Conservation (phyloP, 2,329 filamentous ascomycete species). For the Aspergillus pseudoglaucus region DNA sequence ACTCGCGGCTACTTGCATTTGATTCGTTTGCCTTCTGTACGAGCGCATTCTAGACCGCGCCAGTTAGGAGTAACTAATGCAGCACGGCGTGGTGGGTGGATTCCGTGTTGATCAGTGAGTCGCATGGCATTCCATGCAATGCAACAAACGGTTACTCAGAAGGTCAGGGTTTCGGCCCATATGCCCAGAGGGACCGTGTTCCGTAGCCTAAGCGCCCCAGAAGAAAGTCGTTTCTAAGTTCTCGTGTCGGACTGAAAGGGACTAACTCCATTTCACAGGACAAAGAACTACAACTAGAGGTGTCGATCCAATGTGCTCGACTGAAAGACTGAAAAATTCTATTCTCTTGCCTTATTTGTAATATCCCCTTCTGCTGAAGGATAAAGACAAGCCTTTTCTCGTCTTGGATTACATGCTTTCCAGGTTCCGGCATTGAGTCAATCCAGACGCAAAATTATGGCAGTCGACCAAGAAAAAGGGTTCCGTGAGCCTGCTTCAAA, state of each 20-base stretch:
- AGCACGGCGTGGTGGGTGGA: not conserved
- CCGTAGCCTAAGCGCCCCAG: not conserved
- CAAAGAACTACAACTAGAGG: too few relatives aligned
- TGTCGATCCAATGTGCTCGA: too few relatives aligned
- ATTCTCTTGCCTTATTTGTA: too few relatives aligned
- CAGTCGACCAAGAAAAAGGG: not conserved
- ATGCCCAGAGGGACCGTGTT: not conserved
- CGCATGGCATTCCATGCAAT: not conserved
- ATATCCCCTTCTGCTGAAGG: too few relatives aligned
- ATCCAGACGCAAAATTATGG: not conserved
- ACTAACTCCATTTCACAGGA: too few relatives aligned
- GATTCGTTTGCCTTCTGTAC: not conserved
- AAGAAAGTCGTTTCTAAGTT: too few relatives aligned
- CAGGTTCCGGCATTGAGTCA: not conserved
- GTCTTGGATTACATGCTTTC: not conserved
- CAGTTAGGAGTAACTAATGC: not conserved
- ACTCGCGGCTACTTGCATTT: not conserved
- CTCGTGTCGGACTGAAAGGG: too few relatives aligned
- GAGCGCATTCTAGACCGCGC: not conserved
- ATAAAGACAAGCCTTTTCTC: too few relatives aligned
- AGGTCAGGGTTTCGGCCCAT: not conserved
- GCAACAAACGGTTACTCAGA: not conserved
- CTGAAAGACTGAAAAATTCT: too few relatives aligned
- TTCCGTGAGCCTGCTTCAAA: not conserved
- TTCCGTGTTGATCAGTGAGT: not conserved